These are phyloP conservation scores for Chimonanthus praecox DNA, from an alignment of 164 flowering plant genomes.

Conservation along the genomic window DNA sequence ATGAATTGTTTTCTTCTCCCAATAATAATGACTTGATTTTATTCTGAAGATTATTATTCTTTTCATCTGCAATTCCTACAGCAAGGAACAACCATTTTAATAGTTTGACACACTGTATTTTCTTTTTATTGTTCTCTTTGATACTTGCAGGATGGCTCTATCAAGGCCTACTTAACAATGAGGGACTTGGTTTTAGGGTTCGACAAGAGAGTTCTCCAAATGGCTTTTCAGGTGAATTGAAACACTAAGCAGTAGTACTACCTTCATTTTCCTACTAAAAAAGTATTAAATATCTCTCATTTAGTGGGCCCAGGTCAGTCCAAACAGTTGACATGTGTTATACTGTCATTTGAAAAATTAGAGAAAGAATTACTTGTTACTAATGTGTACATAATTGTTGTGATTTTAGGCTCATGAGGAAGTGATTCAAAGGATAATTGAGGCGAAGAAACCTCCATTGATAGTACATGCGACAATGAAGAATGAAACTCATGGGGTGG, in stretches of 20 bases:
- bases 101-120: too few relatives aligned
- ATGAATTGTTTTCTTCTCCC: neutral
- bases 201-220: slow-evolving; percentile 46
- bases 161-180: slow-evolving; percentile 57
- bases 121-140: neutral
- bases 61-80: neutral
- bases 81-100: neutral
- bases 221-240: slow-evolving; percentile 54
- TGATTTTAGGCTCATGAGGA: slow-evolving; percentile 46
- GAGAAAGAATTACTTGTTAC: too few relatives aligned
- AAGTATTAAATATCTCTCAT: neutral
- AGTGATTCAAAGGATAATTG: slow-evolving; percentile 39
- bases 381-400: neutral
- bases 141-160: slow-evolving; percentile 31
- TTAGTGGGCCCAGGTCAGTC: neutral
- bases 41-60: neutral
- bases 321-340: too few relatives aligned
- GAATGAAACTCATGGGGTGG: slow-evolving; percentile 12
- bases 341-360: too few relatives aligned
- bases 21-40: neutral
- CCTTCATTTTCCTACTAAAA: too few relatives aligned
- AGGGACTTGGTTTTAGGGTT: slow-evolving; percentile 63
- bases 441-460: slow-evolving; percentile 31
- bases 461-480: slow-evolving; percentile 41
- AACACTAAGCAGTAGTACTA: neutral